These are phyloP conservation scores for Coemansia sp. DNA, from an alignment of 192 early-diverging fungal genomes.

Conservation along the genomic window DNA sequence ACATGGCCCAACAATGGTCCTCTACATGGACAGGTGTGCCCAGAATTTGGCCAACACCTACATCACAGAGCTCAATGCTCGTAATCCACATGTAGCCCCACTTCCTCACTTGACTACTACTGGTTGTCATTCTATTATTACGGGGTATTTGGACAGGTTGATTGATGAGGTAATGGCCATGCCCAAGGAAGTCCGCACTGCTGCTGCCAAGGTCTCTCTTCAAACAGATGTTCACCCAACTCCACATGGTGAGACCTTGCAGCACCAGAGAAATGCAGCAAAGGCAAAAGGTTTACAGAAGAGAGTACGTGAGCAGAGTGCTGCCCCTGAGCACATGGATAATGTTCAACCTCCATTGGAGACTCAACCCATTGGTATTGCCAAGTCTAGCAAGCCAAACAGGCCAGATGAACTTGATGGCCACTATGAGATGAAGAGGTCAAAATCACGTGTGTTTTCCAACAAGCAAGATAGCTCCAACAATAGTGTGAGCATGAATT, in stretches of 20 bases:
- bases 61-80: slow-evolving; percentile 17
- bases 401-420: neutral
- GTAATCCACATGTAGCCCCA: neutral
- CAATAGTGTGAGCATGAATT: no score
- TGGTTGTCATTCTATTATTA: slow-evolving; percentile 3
- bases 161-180: slow-evolving; percentile 29
- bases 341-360: neutral
- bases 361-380: slow-evolving; percentile 9
- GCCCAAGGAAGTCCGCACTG: slow-evolving; percentile 18
- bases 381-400: neutral
- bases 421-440: slow-evolving; percentile 21
- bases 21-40: slow-evolving; percentile 39
- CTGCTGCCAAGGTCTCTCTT: neutral
- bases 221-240: neutral
- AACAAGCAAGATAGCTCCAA: neutral
- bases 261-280: neutral
- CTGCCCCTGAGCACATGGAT: neutral
- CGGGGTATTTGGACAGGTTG: slow-evolving; percentile 11
- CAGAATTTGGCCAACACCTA: slow-evolving; percentile 37
- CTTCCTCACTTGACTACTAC: neutral
- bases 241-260: neutral
- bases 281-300: slow-evolving; percentile 5
- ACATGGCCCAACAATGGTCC: slow-evolving; percentile 34
- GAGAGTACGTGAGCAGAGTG: slow-evolving; percentile 13
- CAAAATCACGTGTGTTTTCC: slow-evolving; percentile 28